Evolutionary conservation across 2,329 filamentous ascomycete species (phyloP).

Genomic region (Fusarium newnesense): DNA sequence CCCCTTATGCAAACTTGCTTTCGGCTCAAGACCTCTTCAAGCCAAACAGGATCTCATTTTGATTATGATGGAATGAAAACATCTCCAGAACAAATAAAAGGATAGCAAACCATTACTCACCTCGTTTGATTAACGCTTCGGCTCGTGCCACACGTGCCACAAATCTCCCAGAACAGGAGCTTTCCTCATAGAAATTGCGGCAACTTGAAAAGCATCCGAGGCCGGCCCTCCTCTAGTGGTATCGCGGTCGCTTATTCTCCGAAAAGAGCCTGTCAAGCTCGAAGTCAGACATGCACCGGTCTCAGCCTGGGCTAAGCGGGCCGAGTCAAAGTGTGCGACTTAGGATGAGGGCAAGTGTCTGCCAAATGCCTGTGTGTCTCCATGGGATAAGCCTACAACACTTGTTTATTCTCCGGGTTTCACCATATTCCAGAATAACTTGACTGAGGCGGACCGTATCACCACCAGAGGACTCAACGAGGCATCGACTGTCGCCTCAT

Average conservation of each 20-base stretch:
- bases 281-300: slow-evolving; percentile 43
- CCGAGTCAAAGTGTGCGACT: slow-evolving; percentile 44
- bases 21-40: background rate
- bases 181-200: slow-evolving; percentile 22
- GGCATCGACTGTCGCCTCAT: slow-evolving; percentile 17
- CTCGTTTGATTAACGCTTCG: slow-evolving; percentile 18
- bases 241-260: slow-evolving; percentile 29
- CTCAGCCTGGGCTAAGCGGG: slow-evolving; percentile 39
- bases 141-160: slow-evolving; percentile 31
- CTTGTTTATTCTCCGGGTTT: slow-evolving; percentile 35
- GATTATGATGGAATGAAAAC: slow-evolving; percentile 1
- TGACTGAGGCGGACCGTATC: slow-evolving; percentile 37
- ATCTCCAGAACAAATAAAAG: background rate
- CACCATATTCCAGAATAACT: slow-evolving; percentile 45
- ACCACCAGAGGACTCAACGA: slow-evolving; percentile 31
- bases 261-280: slow-evolving; percentile 42
- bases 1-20: slow-evolving; percentile 12
- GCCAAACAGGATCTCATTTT: slow-evolving; percentile 2
- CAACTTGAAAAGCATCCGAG: slow-evolving; percentile 25
- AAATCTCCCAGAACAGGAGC: slow-evolving; percentile 27
- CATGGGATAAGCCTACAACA: slow-evolving; percentile 24
- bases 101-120: slow-evolving; percentile 21
- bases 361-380: slow-evolving; percentile 32
- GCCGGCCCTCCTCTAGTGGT: slow-evolving; percentile 20
- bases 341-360: slow-evolving; percentile 14